Evolutionary conservation across 495 filamentous ascomycete genomes (phyloP), one percentile per base, ranked within the genome.

Genomic region (Xylaria castorea): DNA sequence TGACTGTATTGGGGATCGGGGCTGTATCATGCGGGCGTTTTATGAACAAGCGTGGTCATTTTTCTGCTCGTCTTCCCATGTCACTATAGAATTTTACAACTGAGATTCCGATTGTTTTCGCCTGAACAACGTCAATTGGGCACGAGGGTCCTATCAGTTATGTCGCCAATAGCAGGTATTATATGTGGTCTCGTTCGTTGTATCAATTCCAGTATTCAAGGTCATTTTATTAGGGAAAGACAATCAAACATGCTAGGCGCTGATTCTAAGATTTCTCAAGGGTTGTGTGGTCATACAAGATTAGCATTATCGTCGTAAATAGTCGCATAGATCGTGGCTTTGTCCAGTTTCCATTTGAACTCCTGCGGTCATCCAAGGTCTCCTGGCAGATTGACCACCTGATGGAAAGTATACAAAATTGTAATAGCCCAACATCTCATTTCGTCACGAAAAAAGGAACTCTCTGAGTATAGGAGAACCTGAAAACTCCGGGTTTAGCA

Each of bases 401-500:
- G 18, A 25, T 50, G 34, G 53, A 27, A 38, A 36, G 22, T n/a
- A 44, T 38, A 57, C 6, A 68, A n/a, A 57, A 5, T 8, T 8
- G 34, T 40, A n/a, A 40, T 57, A 22, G 42, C n/a, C 25, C 5
- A 61, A 48, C 25, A 18, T 50, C 18, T 65, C 32, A 44, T 46
- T 25, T 67, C 42, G 22, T 87, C 76, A 88, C 48, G 83, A 83
- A 73, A 89, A 89, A 12, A 89, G 79, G 73, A 89, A 89, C 64
- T 89, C 87, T 67, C 87, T 88, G 30, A 88, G 71, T 2, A 88
- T 85, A 0, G 87, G 87, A 1, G 86, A 87, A 3, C 86, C 85
- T 7, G 86, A 86, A 63, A 89, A 88, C 60, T 89, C 87, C 0
- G 87, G 87, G 70, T 89, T 89, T 11, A 89, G 71, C 61, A 89